These are phyloP conservation scores for Meyerozyma carpophila DNA, from an alignment of 1,139 yeast species.

Conservation along the genomic window DNA sequence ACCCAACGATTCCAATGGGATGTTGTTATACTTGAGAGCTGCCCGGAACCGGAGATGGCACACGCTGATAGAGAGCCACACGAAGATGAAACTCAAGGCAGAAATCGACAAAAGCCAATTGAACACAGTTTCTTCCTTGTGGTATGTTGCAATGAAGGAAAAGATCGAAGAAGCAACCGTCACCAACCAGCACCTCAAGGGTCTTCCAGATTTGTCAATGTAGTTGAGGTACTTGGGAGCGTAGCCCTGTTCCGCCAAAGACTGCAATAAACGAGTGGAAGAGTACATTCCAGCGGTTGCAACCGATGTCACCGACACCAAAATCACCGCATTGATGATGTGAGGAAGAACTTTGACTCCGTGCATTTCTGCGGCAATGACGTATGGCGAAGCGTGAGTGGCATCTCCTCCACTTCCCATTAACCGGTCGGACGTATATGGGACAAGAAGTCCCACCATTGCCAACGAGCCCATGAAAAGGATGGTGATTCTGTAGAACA, in stretches of 20 bases:
- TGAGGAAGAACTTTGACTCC: conserved; percentile 20
- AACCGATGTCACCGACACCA: conserved; percentile 22
- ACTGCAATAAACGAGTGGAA: conserved; percentile 19
- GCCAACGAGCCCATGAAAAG: conserved; percentile 20
- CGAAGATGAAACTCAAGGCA: conserved; percentile 18
- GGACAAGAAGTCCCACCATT: conserved; percentile 21
- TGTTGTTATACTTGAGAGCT: conserved; percentile 15
- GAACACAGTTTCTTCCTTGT: conserved; percentile 19
- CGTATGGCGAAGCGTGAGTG: conserved; percentile 20
- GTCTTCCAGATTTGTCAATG: conserved; percentile 20
- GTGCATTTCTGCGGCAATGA: conserved; percentile 20
- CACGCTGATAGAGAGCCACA: conserved; percentile 19
- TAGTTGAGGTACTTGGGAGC: conserved; percentile 21
- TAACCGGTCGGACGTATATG: conserved; percentile 12
- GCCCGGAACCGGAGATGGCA: conserved; percentile 22
- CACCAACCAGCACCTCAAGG: conserved; percentile 18
- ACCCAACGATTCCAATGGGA: conserved; percentile 16
- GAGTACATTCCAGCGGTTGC: conserved; percentile 26
- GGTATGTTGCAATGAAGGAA: conserved; percentile 19
- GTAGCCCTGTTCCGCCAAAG: conserved; percentile 20
- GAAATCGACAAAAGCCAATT: conserved; percentile 23
- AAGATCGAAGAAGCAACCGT: conserved; percentile 16
- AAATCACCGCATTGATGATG: conserved; percentile 21
- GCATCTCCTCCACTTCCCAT: conserved; percentile 15
- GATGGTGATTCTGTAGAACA: conserved; percentile 17